Conservation (phyloP, 1,139 yeast species). For the Saccharomyces pastorianus region DNA sequence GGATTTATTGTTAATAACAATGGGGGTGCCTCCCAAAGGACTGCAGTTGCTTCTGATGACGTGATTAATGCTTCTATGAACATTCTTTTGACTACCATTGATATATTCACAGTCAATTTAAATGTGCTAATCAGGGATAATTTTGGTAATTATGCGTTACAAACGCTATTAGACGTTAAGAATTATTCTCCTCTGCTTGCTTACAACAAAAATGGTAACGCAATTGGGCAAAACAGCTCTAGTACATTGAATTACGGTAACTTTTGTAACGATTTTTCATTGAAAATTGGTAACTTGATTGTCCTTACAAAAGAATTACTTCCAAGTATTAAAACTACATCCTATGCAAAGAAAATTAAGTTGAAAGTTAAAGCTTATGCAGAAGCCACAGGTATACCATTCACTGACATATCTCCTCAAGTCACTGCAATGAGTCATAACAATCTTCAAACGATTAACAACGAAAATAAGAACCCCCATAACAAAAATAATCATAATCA, state of each 20-base stretch:
- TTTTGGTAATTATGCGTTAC: constrained; percentile 80
- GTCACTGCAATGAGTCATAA: constrained; percentile 6
- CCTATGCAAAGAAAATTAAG: constrained; percentile 37
- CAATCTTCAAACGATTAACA: constrained; percentile 1
- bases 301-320: constrained; percentile 31
- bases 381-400: constrained; percentile 26
- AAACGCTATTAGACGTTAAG: constrained; percentile 54
- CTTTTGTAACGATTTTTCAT: constrained; percentile 26
- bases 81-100: constrained; percentile 26
- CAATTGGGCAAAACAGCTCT: constrained; percentile 38
- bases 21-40: background rate
- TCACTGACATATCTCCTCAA: constrained; percentile 17
- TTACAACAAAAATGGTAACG: constrained; percentile 1
- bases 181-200: constrained; percentile 24
- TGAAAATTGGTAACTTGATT: constrained; percentile 27
- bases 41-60: constrained; percentile 11
- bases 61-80: constrained; percentile 22
- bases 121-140: constrained; percentile 48
- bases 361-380: constrained; percentile 32
- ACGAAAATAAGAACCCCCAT: background rate
- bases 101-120: constrained; percentile 38
- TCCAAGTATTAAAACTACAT: constrained; percentile 37
- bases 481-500: constrained; percentile 6
- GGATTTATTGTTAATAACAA: constrained; percentile 11
- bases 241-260: constrained; percentile 30